Base-by-base conservation (phyloP, 2,329 filamentous ascomycete species). In the Aspergillus felis region DNA sequence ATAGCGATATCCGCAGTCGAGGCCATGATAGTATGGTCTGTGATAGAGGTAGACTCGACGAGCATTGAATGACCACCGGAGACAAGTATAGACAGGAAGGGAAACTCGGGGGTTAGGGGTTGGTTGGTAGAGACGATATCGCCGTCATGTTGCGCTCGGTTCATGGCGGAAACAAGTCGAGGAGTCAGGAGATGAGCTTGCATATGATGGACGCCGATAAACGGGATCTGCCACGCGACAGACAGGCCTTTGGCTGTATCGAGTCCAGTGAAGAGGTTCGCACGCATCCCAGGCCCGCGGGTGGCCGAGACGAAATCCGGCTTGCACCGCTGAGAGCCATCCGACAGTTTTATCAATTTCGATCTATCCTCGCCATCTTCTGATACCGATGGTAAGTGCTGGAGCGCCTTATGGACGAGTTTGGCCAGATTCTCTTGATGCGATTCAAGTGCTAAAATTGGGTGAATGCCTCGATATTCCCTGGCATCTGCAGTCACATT, bases 201-300 rank as follows among this genome's bases (percentile, higher is more conserved):
- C 94, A 99, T 97, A 74, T 99, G 94, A 73, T 99, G 90, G 1
- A 97, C 90, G 0, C 87, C 94, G 1, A 97, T 73, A 32, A 97
- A 78, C 3, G 93, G 92, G 41, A 92, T 82, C 62, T 86, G 82
- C 90, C 90, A 96, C 41, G 91, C 92, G 22, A 90, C 80, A 0
- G 92, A 86, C 22, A 97, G 81, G 0, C 92, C 94, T 74, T 97
- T 97, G 20, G 91, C 94, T 24, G 87, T 87, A 69, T 91, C 87
- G 10, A 97, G 73, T 0, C 94, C 94, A 17, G 88, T 86, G 22
- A 86, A 82, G 29, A 99, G 81, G 66, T 90, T 91, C 4, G 88
- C 82, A 29, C 84, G 79, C 90, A 97, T 96, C 22, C 94, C 94
- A 0, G 94, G 94, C 0, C 94, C 94, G 56, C 93, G 84, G 6